Conservation (phyloP, 1,284 basidiomycete genomes). For the Takashimella tepidaria region DNA sequence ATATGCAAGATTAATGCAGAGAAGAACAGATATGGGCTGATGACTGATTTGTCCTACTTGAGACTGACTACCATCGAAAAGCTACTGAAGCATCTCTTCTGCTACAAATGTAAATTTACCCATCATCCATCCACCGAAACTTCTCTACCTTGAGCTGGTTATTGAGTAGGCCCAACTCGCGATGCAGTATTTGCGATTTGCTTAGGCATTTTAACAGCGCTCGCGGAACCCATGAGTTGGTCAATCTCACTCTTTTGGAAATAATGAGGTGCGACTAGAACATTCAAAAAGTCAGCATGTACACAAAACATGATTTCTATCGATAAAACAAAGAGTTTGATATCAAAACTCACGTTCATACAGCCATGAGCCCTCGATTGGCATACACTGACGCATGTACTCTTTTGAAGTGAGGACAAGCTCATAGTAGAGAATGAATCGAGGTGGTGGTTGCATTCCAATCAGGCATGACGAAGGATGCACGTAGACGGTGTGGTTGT, state of each 20-base stretch:
- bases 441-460: slow-evolving; percentile 89
- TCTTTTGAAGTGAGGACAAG: slow-evolving; percentile 56
- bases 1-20: too few relatives aligned
- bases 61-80: too few relatives aligned
- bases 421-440: slow-evolving; percentile 90
- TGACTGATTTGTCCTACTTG: too few relatives aligned
- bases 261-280: slow-evolving; percentile 82
- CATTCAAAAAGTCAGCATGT: slow-evolving; percentile 1
- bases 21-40: too few relatives aligned
- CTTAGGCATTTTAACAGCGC: slow-evolving; percentile 84
- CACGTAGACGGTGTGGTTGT: slow-evolving; percentile 90
- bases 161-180: neutral
- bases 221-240: slow-evolving; percentile 64
- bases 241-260: slow-evolving; percentile 86
- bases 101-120: too few relatives aligned
- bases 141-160: too few relatives aligned
- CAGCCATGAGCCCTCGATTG: slow-evolving; percentile 91
- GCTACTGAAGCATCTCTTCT: too few relatives aligned
- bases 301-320: neutral
- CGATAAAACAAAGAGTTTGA: neutral
- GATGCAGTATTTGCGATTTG: slow-evolving; percentile 17
- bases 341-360: slow-evolving; percentile 70
- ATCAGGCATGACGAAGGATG: slow-evolving; percentile 94
- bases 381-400: slow-evolving; percentile 82
- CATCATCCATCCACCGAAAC: too few relatives aligned